Evolutionary conservation across 495 filamentous ascomycete species (phyloP), one percentile per base, ranked within the genome.

Genomic region (Penicillium coffeae): DNA sequence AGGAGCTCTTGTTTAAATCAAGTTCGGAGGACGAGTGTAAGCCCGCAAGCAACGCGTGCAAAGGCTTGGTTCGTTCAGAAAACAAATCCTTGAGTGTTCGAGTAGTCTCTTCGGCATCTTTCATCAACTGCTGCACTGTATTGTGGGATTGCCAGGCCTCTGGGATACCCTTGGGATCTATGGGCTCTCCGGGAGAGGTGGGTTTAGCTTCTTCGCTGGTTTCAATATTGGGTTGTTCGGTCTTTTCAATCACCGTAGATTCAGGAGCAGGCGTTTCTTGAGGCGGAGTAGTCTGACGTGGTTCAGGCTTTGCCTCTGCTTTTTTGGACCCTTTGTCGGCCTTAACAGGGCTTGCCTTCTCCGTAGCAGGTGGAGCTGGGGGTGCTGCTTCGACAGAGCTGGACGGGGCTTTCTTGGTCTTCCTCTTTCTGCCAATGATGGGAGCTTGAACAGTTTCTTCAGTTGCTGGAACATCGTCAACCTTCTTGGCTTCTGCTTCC

Each of bases 351-450:
- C 73, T 75, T 21, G 55, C 48, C 8, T 68, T 59, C 27, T 64
- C 61, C 0, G 30, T 16, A 22, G 60, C 61, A 38, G 75, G 75
- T n/a, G 68, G 55, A 0, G 61, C 60, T 10, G 67, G 56, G 9
- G 70, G 70, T 2, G 74, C 65, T 0, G 68, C 59, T 8, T 72
- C 72, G 9, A 68, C 66, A 20, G 67, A 65, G 16, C 45, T 56
- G 13, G 58, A 48, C 12, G 70, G 65, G 10, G 76, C 77, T 70
- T 91, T 94, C 74, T 89, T 93, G 55, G 89, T 82, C 72, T 96
- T 96, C 70, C 92, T 92, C 71, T 94, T 94, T 32, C 90, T 74
- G 21, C 88, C 88, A 33, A 93, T 70, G 34, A 96, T 93, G 2
- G 90, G 89, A 0, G 80, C 89, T 54, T 92, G 87, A 34, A 85